A percentile compares a stretch with the other conserved stretches of the same genome.
These are phyloP conservation scores for Fonsecaea pugnacius DNA, from an alignment of 2,329 filamentous ascomycete species.

Conservation along the genomic window DNA sequence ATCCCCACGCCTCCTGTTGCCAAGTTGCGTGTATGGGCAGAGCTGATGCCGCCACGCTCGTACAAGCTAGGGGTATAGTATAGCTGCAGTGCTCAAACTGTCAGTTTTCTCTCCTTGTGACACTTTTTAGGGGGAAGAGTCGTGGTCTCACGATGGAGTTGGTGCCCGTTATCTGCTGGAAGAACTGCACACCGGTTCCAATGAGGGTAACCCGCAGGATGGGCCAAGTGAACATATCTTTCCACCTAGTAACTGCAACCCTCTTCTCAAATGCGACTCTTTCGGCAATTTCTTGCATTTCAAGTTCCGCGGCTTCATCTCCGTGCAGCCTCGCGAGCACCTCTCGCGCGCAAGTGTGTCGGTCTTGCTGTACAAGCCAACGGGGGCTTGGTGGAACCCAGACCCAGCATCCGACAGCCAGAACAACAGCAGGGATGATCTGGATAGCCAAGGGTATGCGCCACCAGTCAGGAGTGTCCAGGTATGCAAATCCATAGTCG, in stretches of 20 bases:
- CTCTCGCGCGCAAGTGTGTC: constrained; percentile 41
- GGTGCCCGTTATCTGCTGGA: constrained; percentile 55
- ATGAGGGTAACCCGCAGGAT: constrained; percentile 50
- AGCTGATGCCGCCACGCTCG: constrained; percentile 51
- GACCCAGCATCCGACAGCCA: constrained; percentile 36
- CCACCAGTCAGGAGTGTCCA: constrained; percentile 38
- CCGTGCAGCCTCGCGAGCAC: constrained; percentile 44
- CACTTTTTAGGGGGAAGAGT: neutral
- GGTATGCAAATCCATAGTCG: constrained; percentile 42
- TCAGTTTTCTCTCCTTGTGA: neutral
- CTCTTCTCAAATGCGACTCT: constrained; percentile 56
- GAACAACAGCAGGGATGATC: constrained; percentile 39
- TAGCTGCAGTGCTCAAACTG: neutral
- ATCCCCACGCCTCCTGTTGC: constrained; percentile 58
- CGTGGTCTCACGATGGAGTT: constrained; percentile 45
- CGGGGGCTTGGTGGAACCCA: constrained; percentile 43
- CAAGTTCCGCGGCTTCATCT: constrained; percentile 44
- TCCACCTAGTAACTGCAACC: constrained; percentile 39
- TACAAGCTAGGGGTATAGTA: constrained; percentile 52
- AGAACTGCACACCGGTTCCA: constrained; percentile 54
- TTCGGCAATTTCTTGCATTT: constrained; percentile 49
- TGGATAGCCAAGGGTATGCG: constrained; percentile 42
- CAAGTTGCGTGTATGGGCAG: constrained; percentile 51
- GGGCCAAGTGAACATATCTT: constrained; percentile 16
- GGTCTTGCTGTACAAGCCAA: constrained; percentile 46